Base-by-base conservation (phyloP, 192 early-diverging fungal species). In the Gaertneriomyces semiglobifer region DNA sequence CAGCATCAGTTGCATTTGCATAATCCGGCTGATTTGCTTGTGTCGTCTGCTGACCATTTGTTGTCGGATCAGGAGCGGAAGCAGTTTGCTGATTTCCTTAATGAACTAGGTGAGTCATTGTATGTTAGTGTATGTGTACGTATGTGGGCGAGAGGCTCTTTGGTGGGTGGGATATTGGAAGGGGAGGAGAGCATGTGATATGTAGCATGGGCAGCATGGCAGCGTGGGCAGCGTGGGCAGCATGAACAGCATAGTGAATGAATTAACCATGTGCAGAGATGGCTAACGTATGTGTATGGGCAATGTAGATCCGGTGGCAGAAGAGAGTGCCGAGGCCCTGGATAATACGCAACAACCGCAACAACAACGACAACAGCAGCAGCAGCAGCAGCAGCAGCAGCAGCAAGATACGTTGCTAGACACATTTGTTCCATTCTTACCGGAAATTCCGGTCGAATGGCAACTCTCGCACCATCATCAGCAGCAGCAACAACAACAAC, bases 51-150 rank as follows among this genome's bases (percentile, higher is more conserved):
- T 6, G 55, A 44, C 18, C 66, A 68, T 42, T 38, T 68, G 9
- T 39, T 68, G 45, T 68, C 66, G 14, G 57, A 59, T n/a, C 6
- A 44, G n/a, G 66, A 68, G 47, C 66, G 60, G 42, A 19, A 18
- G n/a, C 47, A 59, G 48, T 68, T 68, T 52, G 66, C 66, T 14
- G 58, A 68, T 39, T 68, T 68, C 20, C 51, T 68, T 0, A 53
- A 63, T 25, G 40, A 41, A 61, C 60, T 46, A 14, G 45, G 55
- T 38, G 25, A 33, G 25, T 33, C 0, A 33, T 0, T 33, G 25
- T 2, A n/a, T n/a, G n/a, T n/a, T n/a, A n/a, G 25, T 33, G 25
- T 33, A 2, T 33, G 25, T 33, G 25, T 1, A 2, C 0, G 25
- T 33, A 33, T 33, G 25, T 33, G 25, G 25, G 25, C 2, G 25